Evolutionary conservation across 768 basidiomycete genomes (phyloP).

Genomic region (Holtermanniella nyarrowii): DNA sequence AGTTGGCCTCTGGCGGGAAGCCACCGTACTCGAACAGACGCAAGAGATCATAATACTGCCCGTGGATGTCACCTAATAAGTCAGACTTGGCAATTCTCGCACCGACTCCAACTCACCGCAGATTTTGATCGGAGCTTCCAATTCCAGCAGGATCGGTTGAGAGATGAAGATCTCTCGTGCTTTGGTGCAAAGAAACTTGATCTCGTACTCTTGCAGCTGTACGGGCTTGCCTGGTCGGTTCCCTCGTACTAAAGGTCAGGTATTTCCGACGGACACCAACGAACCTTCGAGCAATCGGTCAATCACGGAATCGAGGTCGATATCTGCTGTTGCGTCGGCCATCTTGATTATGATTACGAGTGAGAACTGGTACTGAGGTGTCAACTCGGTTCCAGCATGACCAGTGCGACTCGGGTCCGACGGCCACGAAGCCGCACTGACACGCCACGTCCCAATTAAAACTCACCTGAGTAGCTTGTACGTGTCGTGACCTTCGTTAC

Average conservation of each 20-base stretch:
- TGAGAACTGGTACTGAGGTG: too few species aligned
- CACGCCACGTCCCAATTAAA: too few species aligned
- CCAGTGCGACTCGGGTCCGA: too few species aligned
- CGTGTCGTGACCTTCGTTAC: too few species aligned
- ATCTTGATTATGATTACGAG: too few species aligned
- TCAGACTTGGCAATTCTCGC: conserved; percentile 11
- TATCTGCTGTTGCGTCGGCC: conserved; percentile 52
- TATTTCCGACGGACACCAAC: conserved; percentile 22
- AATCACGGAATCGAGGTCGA: conserved; percentile 99
- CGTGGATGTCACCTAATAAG: conserved; percentile 83
- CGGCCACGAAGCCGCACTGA: too few species aligned
- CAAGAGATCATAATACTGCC: conserved; percentile 97
- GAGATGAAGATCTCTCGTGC: conserved; percentile 98
- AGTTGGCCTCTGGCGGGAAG: conserved; percentile 99
- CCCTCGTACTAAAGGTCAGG: conserved; percentile 62
- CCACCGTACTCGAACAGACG: conserved; percentile 98
- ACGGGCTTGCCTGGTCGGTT: conserved; percentile 98
- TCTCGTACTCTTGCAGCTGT: conserved; percentile 96
- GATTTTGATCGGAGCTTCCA: conserved; percentile 99
- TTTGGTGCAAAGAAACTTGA: conserved; percentile 97
- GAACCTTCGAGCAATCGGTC: conserved; percentile 95
- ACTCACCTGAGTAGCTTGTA: too few species aligned
- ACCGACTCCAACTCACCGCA: conserved; percentile 59
- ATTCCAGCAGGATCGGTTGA: conserved; percentile 92
- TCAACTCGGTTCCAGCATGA: too few species aligned